Conservation (phyloP, 192 early-diverging fungal species). For the Umbelopsis sp. region DNA sequence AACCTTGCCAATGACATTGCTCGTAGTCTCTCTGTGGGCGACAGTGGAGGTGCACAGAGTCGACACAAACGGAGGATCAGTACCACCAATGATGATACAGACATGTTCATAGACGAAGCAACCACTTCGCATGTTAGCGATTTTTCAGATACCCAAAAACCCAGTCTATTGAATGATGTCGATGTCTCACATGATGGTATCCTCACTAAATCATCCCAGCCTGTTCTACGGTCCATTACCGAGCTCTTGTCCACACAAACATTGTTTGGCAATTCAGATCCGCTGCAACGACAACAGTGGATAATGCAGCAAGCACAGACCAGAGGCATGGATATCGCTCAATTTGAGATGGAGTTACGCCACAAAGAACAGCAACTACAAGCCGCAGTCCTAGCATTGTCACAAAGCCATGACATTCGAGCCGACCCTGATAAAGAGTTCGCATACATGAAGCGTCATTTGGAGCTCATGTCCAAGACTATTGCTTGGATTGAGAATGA, state of each 20-base stretch:
- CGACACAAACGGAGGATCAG: background rate
- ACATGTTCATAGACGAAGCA: slow-evolving; percentile 11
- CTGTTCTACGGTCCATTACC: slow-evolving; percentile 3
- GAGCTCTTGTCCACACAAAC: slow-evolving; percentile 3
- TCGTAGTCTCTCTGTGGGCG: slow-evolving; percentile 34
- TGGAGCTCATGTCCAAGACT: background rate
- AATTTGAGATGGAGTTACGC: slow-evolving; percentile 4
- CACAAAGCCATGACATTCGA: slow-evolving; percentile 11
- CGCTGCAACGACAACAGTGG: background rate
- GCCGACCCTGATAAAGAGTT: background rate
- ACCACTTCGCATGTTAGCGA: background rate
- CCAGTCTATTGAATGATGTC: background rate
- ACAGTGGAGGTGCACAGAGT: slow-evolving; percentile 2
- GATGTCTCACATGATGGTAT: background rate
- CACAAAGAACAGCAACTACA: slow-evolving; percentile 14
- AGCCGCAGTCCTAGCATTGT: background rate
- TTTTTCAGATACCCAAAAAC: slow-evolving; percentile 6
- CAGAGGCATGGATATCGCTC: background rate
- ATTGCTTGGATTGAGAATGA: slow-evolving; percentile 13
- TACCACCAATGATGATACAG: slow-evolving; percentile 1
- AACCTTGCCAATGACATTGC: slow-evolving; percentile 41
- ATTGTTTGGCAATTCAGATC: background rate
- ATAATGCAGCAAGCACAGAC: slow-evolving; percentile 1
- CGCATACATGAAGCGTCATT: slow-evolving; percentile 7
- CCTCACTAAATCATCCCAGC: background rate